These are phyloP conservation scores for Lactarius akahatsu DNA, from an alignment of 768 basidiomycete genomes.

Conservation along the genomic window DNA sequence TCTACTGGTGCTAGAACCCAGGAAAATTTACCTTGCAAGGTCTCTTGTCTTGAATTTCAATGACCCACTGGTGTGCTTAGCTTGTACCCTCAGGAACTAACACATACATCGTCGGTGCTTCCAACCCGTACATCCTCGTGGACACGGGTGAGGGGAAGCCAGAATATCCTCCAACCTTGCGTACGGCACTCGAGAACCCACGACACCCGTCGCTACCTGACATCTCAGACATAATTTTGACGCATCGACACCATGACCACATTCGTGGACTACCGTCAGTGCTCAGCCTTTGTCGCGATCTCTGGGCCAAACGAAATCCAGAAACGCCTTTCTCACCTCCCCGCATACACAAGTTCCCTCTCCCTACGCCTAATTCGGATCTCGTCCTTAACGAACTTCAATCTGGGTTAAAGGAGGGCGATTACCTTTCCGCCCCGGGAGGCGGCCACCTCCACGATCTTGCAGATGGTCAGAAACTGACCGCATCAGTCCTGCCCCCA, in stretches of 20 bases:
- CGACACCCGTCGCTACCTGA: constrained; percentile 47
- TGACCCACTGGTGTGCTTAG: not conserved
- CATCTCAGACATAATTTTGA: constrained; percentile 87
- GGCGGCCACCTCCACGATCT: constrained; percentile 58
- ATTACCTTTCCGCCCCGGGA: constrained; percentile 44
- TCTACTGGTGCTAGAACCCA: constrained; percentile 58
- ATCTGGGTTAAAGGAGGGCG: constrained; percentile 42
- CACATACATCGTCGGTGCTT: constrained; percentile 76
- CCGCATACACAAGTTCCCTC: constrained; percentile 71
- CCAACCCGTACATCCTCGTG: constrained; percentile 72
- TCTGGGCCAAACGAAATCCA: constrained; percentile 53
- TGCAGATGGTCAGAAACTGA: constrained; percentile 52
- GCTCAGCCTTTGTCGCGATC: constrained; percentile 56
- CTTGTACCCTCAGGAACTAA: constrained; percentile 67
- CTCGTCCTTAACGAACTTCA: constrained; percentile 43
- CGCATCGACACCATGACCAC: constrained; percentile 91
- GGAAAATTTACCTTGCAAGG: constrained; percentile 89
- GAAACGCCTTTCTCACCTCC: constrained; percentile 57
- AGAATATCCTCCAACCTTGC: constrained; percentile 65
- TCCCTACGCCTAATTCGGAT: constrained; percentile 35
- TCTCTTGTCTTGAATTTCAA: constrained; percentile 29
- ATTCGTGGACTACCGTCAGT: constrained; percentile 72
- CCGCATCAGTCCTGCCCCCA: constrained; percentile 34
- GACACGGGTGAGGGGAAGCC: constrained; percentile 79
- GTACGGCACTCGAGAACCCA: constrained; percentile 52